Conservation (phyloP, 768 basidiomycete genomes). For the Steccherinum ochraceum region DNA sequence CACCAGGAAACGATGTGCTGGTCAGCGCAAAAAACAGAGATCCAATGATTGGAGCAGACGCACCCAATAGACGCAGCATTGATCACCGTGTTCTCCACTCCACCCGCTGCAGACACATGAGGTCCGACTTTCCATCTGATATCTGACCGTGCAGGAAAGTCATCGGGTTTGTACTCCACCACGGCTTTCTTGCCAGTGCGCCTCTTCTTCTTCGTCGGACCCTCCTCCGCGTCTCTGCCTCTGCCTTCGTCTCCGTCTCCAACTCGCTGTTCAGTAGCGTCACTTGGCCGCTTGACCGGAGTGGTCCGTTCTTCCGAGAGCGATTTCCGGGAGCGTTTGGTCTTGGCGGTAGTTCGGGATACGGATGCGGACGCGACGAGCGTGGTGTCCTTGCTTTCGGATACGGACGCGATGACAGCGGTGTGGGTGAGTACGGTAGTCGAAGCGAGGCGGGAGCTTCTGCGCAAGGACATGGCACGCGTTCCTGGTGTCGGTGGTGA, state of each 20-base stretch:
- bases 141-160: conserved; percentile 16
- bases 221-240: neutral
- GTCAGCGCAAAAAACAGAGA: neutral
- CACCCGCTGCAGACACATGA: conserved; percentile 78
- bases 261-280: too few relatives aligned
- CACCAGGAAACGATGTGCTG: too few relatives aligned
- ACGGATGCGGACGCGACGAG: neutral
- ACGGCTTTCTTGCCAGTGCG: neutral
- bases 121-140: conserved; percentile 71
- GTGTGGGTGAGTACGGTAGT: too few relatives aligned
- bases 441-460: neutral
- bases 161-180: neutral
- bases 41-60: conserved; percentile 10
- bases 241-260: too few relatives aligned
- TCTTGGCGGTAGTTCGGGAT: neutral
- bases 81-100: conserved; percentile 64
- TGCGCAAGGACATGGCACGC: neutral
- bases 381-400: neutral
- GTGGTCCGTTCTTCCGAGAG: neutral
- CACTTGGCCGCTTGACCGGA: neutral
- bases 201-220: neutral
- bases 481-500: neutral
- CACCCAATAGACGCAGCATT: conserved; percentile 72
- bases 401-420: too few relatives aligned
- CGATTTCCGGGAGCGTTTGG: neutral